phyloP scores from a whole-genome alignment of 495 filamentous ascomycete genomes.

The Xeromyces bisporus region DNA sequence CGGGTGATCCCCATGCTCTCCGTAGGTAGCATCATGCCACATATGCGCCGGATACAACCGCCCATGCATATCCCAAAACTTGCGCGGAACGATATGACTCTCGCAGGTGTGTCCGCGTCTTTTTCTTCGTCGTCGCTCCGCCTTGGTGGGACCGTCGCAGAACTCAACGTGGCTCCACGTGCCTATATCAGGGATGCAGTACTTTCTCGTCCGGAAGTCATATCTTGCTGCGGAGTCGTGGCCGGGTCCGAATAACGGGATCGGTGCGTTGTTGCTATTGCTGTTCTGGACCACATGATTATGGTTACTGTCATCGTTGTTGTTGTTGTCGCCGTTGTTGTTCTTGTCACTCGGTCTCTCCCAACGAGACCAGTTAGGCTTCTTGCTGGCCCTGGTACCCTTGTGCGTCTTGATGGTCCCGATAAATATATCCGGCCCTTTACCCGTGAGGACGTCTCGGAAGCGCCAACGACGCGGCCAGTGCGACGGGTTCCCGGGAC shows the following conservation, averaged over 20 bases:
- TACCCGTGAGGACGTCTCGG: conserved; percentile 20
- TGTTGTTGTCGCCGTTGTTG: background rate
- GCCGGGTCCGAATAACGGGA: background rate
- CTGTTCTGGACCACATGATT: no score
- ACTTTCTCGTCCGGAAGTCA: conserved; percentile 16
- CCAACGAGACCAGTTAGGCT: background rate
- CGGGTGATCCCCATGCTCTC: no score
- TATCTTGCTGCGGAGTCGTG: conserved; percentile 9
- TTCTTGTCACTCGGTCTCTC: conserved; percentile 1
- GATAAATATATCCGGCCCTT: conserved; percentile 29
- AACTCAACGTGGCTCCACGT: conserved; percentile 18
- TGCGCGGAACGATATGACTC: conserved; percentile 11
- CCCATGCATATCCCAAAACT: background rate
- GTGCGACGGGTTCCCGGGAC: conserved; percentile 15
- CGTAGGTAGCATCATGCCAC: background rate
- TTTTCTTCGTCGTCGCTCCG: conserved; percentile 2
- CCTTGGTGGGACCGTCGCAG: conserved; percentile 5
- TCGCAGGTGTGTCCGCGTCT: conserved; percentile 1
- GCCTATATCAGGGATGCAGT: conserved; percentile 12
- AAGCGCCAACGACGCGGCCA: conserved; percentile 22
- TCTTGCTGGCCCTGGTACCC: background rate
- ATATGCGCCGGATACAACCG: background rate
- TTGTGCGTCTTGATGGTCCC: conserved; percentile 8
- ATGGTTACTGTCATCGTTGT: background rate
- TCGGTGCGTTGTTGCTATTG: background rate